Percentiles rank a stretch among this genome's conserved stretches.
phyloP scores from a whole-genome alignment of 1,139 yeast genomes.

The Candida tropicalis region DNA sequence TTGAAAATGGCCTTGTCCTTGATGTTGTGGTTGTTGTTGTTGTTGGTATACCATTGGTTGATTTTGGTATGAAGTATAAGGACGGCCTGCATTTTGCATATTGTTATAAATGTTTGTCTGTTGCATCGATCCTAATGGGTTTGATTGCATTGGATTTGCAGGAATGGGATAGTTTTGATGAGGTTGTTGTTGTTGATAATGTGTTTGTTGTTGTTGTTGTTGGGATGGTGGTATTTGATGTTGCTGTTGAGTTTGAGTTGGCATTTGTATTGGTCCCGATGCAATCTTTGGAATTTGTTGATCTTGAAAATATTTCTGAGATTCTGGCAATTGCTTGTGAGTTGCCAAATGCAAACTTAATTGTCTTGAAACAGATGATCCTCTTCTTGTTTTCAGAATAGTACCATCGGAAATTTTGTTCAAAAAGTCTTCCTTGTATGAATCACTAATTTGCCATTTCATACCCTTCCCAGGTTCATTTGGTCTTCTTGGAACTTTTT shows the following conservation, averaged over 20 bases:
- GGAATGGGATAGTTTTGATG: conserved; percentile 15
- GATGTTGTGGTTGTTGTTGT: conserved; percentile 18
- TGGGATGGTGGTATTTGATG: conserved; percentile 20
- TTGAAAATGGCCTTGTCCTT: conserved; percentile 26
- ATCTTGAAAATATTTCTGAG: conserved; percentile 31
- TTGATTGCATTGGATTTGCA: conserved; percentile 25
- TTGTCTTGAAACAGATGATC: conserved; percentile 77
- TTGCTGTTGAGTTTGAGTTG: conserved; percentile 18
- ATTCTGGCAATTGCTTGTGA: conserved; percentile 66
- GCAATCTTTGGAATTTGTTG: conserved; percentile 15
- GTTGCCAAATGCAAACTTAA: conserved; percentile 74
- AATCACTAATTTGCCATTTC: conserved; percentile 96
- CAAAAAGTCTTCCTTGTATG: conserved; percentile 81
- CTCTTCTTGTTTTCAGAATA: conserved; percentile 72
- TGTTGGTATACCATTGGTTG: conserved; percentile 9
- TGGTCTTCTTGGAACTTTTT: conserved; percentile 92
- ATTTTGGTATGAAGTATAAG: conserved; percentile 15
- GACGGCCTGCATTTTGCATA: conserved; percentile 10
- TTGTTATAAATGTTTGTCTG: conserved; percentile 24
- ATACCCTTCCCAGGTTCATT: conserved; percentile 98
- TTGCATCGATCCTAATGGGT: conserved; percentile 26
- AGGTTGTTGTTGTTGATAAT: conserved; percentile 8
- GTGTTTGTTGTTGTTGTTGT: conserved; percentile 19
- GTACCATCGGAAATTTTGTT: conserved; percentile 77
- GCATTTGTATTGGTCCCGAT: conserved; percentile 13